These are phyloP conservation scores for Crithidia expoeki DNA, from an alignment of 208 protist species.

Conservation along the genomic window DNA sequence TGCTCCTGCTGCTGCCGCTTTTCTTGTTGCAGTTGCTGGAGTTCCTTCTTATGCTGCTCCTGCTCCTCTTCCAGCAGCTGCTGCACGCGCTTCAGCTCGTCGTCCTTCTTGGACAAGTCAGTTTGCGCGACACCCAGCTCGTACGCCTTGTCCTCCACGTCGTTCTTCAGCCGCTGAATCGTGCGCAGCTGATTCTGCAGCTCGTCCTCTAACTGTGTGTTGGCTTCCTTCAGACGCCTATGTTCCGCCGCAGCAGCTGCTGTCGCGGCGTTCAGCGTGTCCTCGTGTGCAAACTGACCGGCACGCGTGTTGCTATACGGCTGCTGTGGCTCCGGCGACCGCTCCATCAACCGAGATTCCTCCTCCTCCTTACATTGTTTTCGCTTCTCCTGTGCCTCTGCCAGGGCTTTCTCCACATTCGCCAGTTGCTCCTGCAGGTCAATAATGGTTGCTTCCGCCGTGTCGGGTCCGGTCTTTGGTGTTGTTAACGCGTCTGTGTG, in stretches of 20 bases:
- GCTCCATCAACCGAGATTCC: slow-evolving; percentile 12
- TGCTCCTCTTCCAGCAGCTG: background rate
- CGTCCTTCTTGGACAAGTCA: slow-evolving; percentile 3
- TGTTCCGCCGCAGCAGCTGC: slow-evolving; percentile 11
- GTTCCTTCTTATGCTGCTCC: background rate
- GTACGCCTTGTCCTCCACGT: slow-evolving; percentile 11
- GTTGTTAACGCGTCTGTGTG: slow-evolving; percentile 36
- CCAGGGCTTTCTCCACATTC: slow-evolving; percentile 41
- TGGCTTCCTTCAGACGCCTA: slow-evolving; percentile 38
- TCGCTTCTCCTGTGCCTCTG: slow-evolving; percentile 2
- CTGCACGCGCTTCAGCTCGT: background rate
- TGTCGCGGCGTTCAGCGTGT: too few species aligned
- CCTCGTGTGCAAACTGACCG: background rate
- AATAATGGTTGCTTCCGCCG: slow-evolving; percentile 36
- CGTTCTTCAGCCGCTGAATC: slow-evolving; percentile 24
- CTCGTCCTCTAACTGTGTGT: slow-evolving; percentile 24
- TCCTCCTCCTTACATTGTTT: slow-evolving; percentile 3
- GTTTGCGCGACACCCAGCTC: background rate
- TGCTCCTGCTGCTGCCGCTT: slow-evolving; percentile 8
- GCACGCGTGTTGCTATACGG: slow-evolving; percentile 5
- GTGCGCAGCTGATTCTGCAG: slow-evolving; percentile 26
- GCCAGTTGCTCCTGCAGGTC: slow-evolving; percentile 48
- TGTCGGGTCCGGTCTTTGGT: slow-evolving; percentile 46
- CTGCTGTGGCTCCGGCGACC: slow-evolving; percentile 32
- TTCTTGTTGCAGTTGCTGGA: background rate